A percentile compares a stretch with the other conserved stretches of the same genome.
phyloP scores from a whole-genome alignment of 1,284 basidiomycete genomes.

The Singerocomus rubriflavus region DNA sequence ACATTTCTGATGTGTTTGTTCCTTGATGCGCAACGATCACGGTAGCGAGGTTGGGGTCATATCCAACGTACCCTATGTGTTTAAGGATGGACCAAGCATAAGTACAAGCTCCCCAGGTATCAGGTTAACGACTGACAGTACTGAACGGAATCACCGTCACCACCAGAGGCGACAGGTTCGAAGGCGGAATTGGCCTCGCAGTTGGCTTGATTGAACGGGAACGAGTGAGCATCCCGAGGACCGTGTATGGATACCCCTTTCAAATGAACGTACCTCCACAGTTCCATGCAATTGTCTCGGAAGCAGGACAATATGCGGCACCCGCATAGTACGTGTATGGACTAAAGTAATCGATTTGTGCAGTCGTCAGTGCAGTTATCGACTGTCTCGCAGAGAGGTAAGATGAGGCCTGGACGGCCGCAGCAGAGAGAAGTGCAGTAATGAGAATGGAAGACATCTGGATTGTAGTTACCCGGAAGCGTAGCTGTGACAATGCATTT shows the following conservation, averaged over 20 bases:
- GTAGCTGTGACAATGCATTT: background rate
- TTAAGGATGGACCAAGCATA: background rate
- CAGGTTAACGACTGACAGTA: conserved; percentile 37
- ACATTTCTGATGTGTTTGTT: conserved; percentile 35
- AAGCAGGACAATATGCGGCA: conserved; percentile 52
- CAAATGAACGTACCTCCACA: conserved; percentile 51
- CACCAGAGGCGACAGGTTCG: conserved; percentile 58
- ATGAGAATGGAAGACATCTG: conserved; percentile 20
- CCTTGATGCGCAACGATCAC: conserved; percentile 40
- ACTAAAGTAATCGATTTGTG: conserved; percentile 47
- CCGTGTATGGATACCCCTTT: background rate
- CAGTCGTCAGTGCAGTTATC: conserved; percentile 41
- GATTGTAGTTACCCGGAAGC: background rate
- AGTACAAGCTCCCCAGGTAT: background rate
- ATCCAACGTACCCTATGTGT: conserved; percentile 39
- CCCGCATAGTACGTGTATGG: conserved; percentile 58
- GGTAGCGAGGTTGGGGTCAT: conserved; percentile 32
- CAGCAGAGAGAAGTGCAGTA: conserved; percentile 15
- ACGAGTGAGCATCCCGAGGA: background rate
- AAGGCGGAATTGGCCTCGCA: conserved; percentile 58
- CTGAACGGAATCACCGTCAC: conserved; percentile 51
- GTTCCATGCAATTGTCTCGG: conserved; percentile 48
- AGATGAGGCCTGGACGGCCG: conserved; percentile 25
- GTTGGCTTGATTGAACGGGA: conserved; percentile 37
- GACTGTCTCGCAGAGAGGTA: conserved; percentile 28